phyloP scores from a whole-genome alignment of 176 grass and related monocot species.

The Eremochloa ophiuroides region DNA sequence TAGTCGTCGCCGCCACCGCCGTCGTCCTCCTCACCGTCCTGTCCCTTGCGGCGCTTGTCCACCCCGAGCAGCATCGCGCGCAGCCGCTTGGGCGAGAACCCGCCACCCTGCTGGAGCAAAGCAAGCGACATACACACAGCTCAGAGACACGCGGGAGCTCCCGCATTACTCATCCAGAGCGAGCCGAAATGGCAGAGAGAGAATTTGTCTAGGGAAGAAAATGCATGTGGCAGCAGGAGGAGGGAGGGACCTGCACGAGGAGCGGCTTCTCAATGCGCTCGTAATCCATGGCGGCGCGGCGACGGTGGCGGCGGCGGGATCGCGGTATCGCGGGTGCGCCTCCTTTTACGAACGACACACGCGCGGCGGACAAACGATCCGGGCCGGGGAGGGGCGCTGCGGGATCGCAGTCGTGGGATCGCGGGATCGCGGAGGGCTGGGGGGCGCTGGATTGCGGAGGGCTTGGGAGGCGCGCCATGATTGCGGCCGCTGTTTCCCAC shows the following conservation, averaged over 20 bases:
- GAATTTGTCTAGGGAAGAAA: neutral
- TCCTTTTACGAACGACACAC: no score
- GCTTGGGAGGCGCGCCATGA: no score
- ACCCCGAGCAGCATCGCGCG: slow-evolving; percentile 85
- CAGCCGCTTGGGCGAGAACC: slow-evolving; percentile 92
- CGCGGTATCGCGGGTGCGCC: no score
- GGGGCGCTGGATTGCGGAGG: no score
- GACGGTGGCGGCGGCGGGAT: neutral
- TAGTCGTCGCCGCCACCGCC: slow-evolving; percentile 26
- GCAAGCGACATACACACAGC: neutral
- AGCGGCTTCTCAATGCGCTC: slow-evolving; percentile 93
- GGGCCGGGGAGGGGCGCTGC: no score
- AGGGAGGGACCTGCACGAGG: slow-evolving; percentile 37
- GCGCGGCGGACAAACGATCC: no score
- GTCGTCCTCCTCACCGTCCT: slow-evolving; percentile 32
- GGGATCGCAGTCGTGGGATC: no score
- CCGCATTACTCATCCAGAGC: neutral
- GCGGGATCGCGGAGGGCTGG: no score
- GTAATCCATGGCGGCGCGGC: slow-evolving; percentile 63
- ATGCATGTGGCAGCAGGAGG: neutral
- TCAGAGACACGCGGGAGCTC: neutral
- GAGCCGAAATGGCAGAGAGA: neutral
- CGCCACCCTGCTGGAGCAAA: slow-evolving; percentile 47
- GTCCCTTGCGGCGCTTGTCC: slow-evolving; percentile 73
- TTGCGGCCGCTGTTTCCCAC: no score